These are phyloP conservation scores for Mangifera indica DNA, from an alignment of 345 rosid genomes.

Conservation along the genomic window DNA sequence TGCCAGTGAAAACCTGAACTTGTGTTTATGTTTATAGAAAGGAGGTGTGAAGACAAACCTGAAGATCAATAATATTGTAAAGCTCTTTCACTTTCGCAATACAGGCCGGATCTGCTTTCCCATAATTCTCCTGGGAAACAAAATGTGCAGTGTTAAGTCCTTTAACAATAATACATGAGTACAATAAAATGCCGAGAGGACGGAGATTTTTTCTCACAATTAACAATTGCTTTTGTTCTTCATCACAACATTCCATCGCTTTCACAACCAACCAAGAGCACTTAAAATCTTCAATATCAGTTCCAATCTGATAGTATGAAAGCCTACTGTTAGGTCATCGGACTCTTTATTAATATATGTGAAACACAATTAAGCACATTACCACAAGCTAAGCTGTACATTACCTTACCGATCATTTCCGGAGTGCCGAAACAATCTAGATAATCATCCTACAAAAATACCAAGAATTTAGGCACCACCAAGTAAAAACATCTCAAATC, in stretches of 20 bases:
- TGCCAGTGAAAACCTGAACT: no score
- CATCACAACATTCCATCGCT: slow-evolving; percentile 26
- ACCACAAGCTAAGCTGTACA: not conserved
- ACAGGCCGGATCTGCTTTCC: slow-evolving; percentile 31
- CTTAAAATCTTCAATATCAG: slow-evolving; percentile 41
- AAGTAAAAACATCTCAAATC: slow-evolving; percentile 1
- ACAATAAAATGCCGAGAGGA: no score
- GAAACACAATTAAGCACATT: not conserved
- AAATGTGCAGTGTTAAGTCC: no score
- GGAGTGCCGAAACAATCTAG: slow-evolving; percentile 47
- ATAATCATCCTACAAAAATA: slow-evolving; percentile 41
- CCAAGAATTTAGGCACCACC: not conserved
- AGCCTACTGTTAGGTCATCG: not conserved
- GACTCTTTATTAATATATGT: not conserved
- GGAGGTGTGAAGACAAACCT: slow-evolving; percentile 33
- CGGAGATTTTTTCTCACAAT: no score
- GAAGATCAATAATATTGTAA: slow-evolving; percentile 31
- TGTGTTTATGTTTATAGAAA: no score
- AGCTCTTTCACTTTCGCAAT: slow-evolving; percentile 37
- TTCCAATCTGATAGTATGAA: slow-evolving; percentile 21
- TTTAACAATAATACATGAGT: not conserved
- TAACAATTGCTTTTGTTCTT: no score
- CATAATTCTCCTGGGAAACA: slow-evolving; percentile 38
- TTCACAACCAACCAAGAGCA: slow-evolving; percentile 50
- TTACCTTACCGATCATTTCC: slow-evolving; percentile 43